Evolutionary conservation across 2,329 filamentous ascomycete genomes (phyloP).

Genomic region (Aspergillus oerlinghausenensis): DNA sequence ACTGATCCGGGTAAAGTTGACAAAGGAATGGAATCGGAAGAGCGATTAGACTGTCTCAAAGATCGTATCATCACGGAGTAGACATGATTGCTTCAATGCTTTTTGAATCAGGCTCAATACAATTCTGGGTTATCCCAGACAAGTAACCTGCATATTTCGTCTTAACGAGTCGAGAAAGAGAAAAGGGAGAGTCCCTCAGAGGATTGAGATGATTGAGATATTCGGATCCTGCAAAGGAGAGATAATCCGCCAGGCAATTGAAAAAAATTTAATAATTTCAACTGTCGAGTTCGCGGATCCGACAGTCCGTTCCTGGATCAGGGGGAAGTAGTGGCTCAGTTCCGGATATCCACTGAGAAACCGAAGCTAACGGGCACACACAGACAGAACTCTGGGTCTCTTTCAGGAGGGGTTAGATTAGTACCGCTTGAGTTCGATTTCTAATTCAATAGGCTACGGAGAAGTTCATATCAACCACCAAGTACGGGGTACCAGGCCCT

Average conservation of each 20-base stretch:
- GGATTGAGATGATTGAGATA: not conserved
- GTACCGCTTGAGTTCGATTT: not conserved
- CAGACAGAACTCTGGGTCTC: not conserved
- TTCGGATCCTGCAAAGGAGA: not conserved
- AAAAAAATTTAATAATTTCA: not conserved
- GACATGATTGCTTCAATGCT: not conserved
- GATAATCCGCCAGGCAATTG: not conserved
- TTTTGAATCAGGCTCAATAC: not conserved
- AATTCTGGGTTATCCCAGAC: not conserved
- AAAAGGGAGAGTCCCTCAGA: not conserved
- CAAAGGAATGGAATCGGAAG: not conserved
- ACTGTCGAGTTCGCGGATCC: conserved; percentile 14
- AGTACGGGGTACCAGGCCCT: too few species aligned
- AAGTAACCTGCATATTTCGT: not conserved
- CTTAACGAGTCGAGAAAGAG: not conserved
- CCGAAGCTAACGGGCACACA: not conserved
- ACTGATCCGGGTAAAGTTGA: not conserved
- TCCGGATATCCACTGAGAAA: conserved; percentile 8
- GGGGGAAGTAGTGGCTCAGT: conserved; percentile 13
- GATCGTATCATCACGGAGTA: not conserved
- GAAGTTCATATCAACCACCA: not conserved
- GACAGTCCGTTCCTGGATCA: conserved; percentile 14
- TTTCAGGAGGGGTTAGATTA: not conserved
- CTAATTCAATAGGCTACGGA: not conserved
- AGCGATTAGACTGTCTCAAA: not conserved